phyloP scores from a whole-genome alignment of 208 protist species.

The Leptomonas pyrrhocoris region DNA sequence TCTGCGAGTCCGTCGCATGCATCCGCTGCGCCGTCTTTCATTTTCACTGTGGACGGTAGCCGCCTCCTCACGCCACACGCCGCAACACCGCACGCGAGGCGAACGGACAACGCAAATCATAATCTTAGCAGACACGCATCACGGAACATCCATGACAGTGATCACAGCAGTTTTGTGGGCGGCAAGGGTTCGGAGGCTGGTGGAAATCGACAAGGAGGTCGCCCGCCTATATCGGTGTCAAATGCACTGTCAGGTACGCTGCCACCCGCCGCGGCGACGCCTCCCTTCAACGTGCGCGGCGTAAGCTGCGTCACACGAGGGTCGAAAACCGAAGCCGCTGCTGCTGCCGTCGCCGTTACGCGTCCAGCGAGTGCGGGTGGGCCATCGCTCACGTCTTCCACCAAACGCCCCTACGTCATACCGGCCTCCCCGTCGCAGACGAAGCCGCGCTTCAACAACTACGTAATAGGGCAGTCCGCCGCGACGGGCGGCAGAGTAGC shows the following conservation, averaged over 20 bases:
- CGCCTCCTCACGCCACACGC: not conserved
- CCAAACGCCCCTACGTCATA: not conserved
- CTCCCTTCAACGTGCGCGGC: conserved; percentile 2
- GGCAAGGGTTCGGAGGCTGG: no score
- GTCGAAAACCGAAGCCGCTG: not conserved
- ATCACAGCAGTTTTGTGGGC: not conserved
- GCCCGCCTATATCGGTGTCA: no score
- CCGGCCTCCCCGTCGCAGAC: not conserved
- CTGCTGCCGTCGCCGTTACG: not conserved
- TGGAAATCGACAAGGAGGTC: no score
- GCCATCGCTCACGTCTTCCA: not conserved
- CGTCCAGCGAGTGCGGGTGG: not conserved
- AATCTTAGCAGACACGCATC: not conserved
- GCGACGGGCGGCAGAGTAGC: not conserved
- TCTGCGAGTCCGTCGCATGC: not conserved
- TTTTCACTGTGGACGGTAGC: conserved; percentile 9
- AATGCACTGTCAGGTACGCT: not conserved
- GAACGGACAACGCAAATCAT: not conserved
- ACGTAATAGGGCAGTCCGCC: conserved; percentile 14
- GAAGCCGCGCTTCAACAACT: conserved; percentile 28
- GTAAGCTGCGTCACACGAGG: not conserved
- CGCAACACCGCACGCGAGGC: not conserved
- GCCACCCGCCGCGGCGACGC: not conserved
- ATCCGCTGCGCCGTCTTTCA: not conserved
- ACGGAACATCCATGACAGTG: not conserved